Percentiles rank a stretch among this genome's conserved stretches.
Evolutionary conservation across 306 rosid species (phyloP).

Genomic region (Herpetospermum pedunculosum): DNA sequence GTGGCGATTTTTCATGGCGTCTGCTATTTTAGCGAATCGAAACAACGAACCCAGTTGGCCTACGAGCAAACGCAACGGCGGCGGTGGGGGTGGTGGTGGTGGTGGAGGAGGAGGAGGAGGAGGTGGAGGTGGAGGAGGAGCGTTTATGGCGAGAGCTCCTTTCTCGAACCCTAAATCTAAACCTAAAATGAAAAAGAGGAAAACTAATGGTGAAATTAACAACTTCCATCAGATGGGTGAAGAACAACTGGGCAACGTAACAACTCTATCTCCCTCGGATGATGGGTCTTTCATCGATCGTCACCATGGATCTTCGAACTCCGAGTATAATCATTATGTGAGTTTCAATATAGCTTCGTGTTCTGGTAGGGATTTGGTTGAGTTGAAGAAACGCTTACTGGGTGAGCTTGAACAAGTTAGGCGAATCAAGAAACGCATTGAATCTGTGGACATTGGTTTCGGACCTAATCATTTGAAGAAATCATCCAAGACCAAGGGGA

Average conservation of each 20-base stretch:
- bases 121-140: conserved; percentile 51
- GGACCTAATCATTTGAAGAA: conserved; percentile 28
- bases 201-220: conserved; percentile 21
- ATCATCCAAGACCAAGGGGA: conserved; percentile 42
- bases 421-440: conserved; percentile 41
- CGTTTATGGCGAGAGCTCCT: conserved; percentile 83
- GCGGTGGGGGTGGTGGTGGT: too few relatives aligned
- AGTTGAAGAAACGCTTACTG: conserved; percentile 39
- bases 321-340: conserved; percentile 38
- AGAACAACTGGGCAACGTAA: conserved; percentile 29
- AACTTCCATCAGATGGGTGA: conserved; percentile 23
- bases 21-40: conserved; percentile 69
- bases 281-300: conserved; percentile 78
- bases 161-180: conserved; percentile 51
- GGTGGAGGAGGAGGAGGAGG: conserved; percentile 52
- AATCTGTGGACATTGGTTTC: conserved; percentile 29
- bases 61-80: conserved; percentile 38
- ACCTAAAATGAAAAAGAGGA: conserved; percentile 39
- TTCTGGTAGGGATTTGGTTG: conserved; percentile 55
- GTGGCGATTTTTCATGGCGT: conserved; percentile 72
- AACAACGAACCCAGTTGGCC: conserved; percentile 67
- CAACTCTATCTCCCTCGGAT: conserved; percentile 62
- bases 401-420: conserved; percentile 75
- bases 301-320: conserved; percentile 23
- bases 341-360: conserved; percentile 41